These are phyloP conservation scores for Cyanodermella asteris DNA, from an alignment of 2,329 filamentous ascomycete species.

Conservation along the genomic window DNA sequence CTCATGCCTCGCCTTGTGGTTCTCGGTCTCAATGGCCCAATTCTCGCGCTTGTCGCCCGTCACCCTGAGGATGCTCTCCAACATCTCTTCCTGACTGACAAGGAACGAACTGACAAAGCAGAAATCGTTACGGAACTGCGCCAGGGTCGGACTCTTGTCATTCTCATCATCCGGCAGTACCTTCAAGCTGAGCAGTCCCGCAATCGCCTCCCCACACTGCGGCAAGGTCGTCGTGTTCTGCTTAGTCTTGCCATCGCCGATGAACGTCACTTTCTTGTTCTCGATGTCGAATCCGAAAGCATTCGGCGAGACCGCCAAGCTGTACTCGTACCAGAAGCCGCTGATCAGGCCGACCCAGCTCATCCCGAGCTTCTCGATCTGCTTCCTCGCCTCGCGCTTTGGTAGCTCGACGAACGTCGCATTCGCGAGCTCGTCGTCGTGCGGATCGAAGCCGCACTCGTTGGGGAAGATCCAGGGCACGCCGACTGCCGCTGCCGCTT, in stretches of 20 bases:
- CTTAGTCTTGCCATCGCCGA: constrained; percentile 32
- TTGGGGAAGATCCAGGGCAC: constrained; percentile 36
- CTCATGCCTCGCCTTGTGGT: constrained; percentile 3
- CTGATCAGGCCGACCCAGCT: constrained; percentile 24
- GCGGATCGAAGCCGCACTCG: constrained; percentile 15
- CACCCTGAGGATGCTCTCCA: constrained; percentile 8
- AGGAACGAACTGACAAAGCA: constrained; percentile 35
- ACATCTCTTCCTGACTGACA: constrained; percentile 41
- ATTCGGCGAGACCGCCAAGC: constrained; percentile 16
- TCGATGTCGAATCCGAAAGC: constrained; percentile 29
- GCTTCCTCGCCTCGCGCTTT: constrained; percentile 12
- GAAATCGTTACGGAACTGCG: constrained; percentile 24
- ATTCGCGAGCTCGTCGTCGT: constrained; percentile 14
- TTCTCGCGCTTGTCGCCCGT: constrained; percentile 6
- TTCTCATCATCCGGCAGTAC: constrained; percentile 18
- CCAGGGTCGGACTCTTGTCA: constrained; percentile 19
- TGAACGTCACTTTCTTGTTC: constrained; percentile 22
- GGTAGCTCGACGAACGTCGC: constrained; percentile 15
- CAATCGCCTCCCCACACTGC: constrained; percentile 33
- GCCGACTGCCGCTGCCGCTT: constrained; percentile 32
- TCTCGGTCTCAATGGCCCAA: constrained; percentile 5
- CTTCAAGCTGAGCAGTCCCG: constrained; percentile 25
- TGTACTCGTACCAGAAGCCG: constrained; percentile 34
- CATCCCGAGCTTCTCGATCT: constrained; percentile 20
- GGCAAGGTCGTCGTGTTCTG: constrained; percentile 38